Evolutionary conservation across 805 yeast species (phyloP), one percentile per base, ranked within the genome.

Genomic region (Candida caryicola): DNA sequence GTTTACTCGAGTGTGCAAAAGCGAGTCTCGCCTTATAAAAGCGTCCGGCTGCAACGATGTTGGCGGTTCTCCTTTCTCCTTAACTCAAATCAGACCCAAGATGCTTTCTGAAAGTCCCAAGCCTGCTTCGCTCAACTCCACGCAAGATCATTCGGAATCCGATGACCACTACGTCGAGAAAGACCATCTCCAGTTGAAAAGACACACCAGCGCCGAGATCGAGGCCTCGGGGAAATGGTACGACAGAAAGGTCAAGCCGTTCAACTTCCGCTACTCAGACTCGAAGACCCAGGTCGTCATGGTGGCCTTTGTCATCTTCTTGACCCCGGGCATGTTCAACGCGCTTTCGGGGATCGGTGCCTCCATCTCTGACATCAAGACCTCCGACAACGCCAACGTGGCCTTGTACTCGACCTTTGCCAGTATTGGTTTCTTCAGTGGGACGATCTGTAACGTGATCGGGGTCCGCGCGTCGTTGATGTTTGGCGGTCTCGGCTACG

Each of bases 341-440:
- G 77, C 80, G 37, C 59, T 74, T 31, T 50, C 69, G 23, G 79
- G 79, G 49, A 59, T 74, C 34, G 76, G 74, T 37, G 65, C 73
- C 19, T 73, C 74, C 37, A 59, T 62, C 47, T 54, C 62, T 30
- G 55, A 57, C 41, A 62, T 61, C 36, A 47, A 48, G 18, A 67
- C 70, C 18, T 65, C 74, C 28, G 72, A 73, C 47, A 66, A 74
- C 47, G 72, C 80, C 14, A 65, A 64, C 42, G 76, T 73, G 30
- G 81, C 82, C 9, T 60, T 77, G 29, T 69, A 77, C 53, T 64
- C 73, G 31, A 72, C 78, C 1, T 78, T 78, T 50, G 80, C 81
- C 17, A 62, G 74, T 12, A 47, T 76, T 41, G 82, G 82, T 10
- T 75, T 77, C 55, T 69, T 77, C 44, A 71, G 77, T 10, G 83